phyloP scores from a whole-genome alignment of 768 basidiomycete species.

The Cyclocybe aegerita region DNA sequence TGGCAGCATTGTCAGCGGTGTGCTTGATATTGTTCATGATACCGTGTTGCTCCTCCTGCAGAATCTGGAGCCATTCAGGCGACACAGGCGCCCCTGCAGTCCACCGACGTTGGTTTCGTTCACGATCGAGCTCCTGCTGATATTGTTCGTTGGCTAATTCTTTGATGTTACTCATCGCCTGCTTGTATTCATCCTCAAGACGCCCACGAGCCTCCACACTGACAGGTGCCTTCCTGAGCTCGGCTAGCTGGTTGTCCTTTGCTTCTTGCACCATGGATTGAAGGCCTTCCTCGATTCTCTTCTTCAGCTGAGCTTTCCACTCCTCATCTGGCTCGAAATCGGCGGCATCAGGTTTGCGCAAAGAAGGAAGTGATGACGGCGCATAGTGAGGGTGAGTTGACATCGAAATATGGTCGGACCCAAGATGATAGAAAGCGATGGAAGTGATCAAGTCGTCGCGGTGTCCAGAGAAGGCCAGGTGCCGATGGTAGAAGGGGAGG shows the following conservation, averaged over 20 bases:
- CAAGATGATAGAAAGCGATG: constrained; percentile 1
- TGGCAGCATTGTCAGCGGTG: constrained; percentile 12
- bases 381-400: constrained; percentile 29
- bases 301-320: constrained; percentile 49
- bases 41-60: constrained; percentile 36
- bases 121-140: constrained; percentile 40
- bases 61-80: constrained; percentile 26
- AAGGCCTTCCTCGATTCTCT: constrained; percentile 48
- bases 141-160: constrained; percentile 47
- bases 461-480: constrained; percentile 12
- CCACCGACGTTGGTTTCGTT: constrained; percentile 52
- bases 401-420: constrained; percentile 29
- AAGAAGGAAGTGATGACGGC: constrained; percentile 21
- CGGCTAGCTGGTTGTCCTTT: constrained; percentile 52
- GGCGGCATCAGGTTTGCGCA: constrained; percentile 23
- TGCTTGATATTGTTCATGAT: constrained; percentile 51
- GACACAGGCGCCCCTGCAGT: constrained; percentile 33
- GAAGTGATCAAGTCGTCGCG: constrained; percentile 14
- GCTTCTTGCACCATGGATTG: constrained; percentile 55
- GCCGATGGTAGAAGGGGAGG: constrained; percentile 16
- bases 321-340: constrained; percentile 52
- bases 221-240: constrained; percentile 45
- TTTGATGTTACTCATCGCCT: constrained; percentile 43
- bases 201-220: constrained; percentile 28
- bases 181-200: constrained; percentile 36